Evolutionary conservation across 2,329 filamentous ascomycete species (phyloP).

Genomic region (Botrytis fabae): DNA sequence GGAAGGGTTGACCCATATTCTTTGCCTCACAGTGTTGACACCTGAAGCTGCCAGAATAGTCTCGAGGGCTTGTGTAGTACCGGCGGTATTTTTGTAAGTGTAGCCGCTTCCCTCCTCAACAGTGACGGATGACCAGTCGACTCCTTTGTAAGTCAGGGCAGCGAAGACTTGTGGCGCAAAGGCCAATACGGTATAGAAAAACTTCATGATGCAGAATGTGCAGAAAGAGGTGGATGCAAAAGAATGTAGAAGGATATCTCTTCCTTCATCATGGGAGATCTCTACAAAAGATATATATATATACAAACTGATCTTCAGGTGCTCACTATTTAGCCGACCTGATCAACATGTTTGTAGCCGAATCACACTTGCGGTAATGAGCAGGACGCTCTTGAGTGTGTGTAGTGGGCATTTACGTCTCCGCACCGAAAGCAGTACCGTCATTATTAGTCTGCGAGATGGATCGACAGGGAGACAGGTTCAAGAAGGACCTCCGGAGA

Average conservation of each 20-base stretch:
- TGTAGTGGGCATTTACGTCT: not conserved
- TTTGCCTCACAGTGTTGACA: slow-evolving; percentile 69
- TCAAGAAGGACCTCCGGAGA: not conserved
- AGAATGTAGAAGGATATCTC: not conserved
- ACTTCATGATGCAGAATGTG: slow-evolving; percentile 3
- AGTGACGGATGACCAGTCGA: slow-evolving; percentile 68
- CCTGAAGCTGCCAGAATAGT: slow-evolving; percentile 61
- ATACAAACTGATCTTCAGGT: not conserved
- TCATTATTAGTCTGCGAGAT: slow-evolving; percentile 1
- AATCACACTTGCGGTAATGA: not conserved
- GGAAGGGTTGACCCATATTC: slow-evolving; percentile 69
- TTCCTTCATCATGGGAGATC: not conserved
- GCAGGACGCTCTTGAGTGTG: not conserved
- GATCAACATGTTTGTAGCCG: not conserved
- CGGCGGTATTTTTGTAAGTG: slow-evolving; percentile 58
- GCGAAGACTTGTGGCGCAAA: slow-evolving; percentile 26
- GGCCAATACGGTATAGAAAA: slow-evolving; percentile 13
- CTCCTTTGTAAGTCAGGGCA: slow-evolving; percentile 62
- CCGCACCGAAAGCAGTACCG: not conserved
- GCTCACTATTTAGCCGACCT: not conserved
- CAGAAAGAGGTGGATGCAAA: not conserved
- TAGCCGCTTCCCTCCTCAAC: slow-evolving; percentile 63
- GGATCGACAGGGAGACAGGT: not conserved
- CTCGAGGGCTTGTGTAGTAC: slow-evolving; percentile 57
- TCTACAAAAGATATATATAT: not conserved